Percentiles rank a stretch among this genome's conserved stretches.
These are phyloP conservation scores for Limonium bicolor DNA, from an alignment of 148 eudicot species.

Conservation along the genomic window DNA sequence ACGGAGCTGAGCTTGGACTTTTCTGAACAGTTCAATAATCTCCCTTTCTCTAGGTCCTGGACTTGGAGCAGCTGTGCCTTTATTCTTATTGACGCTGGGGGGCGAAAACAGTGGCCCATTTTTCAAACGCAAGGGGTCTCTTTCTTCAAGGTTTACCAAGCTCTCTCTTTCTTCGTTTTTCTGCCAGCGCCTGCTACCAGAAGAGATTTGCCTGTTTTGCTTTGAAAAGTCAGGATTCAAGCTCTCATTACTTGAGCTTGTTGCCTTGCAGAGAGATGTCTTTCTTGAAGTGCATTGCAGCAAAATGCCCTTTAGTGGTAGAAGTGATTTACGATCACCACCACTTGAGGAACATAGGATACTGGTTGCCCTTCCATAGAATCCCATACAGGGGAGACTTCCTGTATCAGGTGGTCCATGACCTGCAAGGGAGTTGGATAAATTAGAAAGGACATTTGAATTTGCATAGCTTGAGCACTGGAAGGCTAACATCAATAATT, in stretches of 20 bases:
- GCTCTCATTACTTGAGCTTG: slow-evolving; percentile 37
- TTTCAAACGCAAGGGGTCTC: slow-evolving; percentile 44
- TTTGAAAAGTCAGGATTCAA: slow-evolving; percentile 55
- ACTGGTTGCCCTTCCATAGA: slow-evolving; percentile 31
- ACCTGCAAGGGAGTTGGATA: slow-evolving; percentile 34
- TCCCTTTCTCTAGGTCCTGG: slow-evolving; percentile 71
- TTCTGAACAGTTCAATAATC: slow-evolving; percentile 60
- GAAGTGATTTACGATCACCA: slow-evolving; percentile 14
- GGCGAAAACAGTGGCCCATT: slow-evolving; percentile 51
- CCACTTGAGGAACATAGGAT: slow-evolving; percentile 18
- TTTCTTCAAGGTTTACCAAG: slow-evolving; percentile 45
- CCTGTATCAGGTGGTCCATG: slow-evolving; percentile 44
- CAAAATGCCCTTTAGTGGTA: slow-evolving; percentile 13
- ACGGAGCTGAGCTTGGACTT: slow-evolving; percentile 66
- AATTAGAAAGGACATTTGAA: neutral
- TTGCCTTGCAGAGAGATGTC: slow-evolving; percentile 32
- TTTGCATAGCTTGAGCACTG: neutral
- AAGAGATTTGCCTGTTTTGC: slow-evolving; percentile 45
- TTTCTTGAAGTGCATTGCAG: slow-evolving; percentile 21
- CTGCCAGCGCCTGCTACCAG: slow-evolving; percentile 38
- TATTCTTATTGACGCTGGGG: slow-evolving; percentile 24
- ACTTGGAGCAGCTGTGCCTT: slow-evolving; percentile 39
- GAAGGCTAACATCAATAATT: too few relatives aligned
- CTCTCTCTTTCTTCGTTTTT: slow-evolving; percentile 57
- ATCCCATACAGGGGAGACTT: slow-evolving; percentile 37